A percentile compares a stretch with the other conserved stretches of the same genome.
Conservation (phyloP, 495 filamentous ascomycete genomes). For the Talaromyces borbonicus region DNA sequence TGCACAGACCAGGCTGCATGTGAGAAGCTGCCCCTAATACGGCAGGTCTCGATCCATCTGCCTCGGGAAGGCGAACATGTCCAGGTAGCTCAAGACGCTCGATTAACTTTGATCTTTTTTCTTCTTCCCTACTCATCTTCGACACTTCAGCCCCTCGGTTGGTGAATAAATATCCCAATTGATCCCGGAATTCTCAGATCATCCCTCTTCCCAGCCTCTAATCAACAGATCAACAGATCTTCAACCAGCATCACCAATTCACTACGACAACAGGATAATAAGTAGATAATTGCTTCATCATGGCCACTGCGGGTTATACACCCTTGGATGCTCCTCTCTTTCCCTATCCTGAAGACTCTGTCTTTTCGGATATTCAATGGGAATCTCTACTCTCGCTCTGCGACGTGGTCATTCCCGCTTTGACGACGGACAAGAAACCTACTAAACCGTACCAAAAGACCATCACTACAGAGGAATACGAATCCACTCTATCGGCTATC, state of each 20-base stretch:
- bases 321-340: slow-evolving; percentile 37
- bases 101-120: too few relatives aligned
- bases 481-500: slow-evolving; percentile 22
- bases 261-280: background rate
- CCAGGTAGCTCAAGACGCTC: too few relatives aligned
- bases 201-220: too few relatives aligned
- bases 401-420: slow-evolving; percentile 45
- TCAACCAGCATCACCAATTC: background rate
- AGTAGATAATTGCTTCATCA: background rate
- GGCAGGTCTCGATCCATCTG: too few relatives aligned
- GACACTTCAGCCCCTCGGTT: too few relatives aligned
- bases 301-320: slow-evolving; percentile 13
- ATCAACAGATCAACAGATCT: too few relatives aligned
- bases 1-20: too few relatives aligned
- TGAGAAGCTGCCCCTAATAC: too few relatives aligned
- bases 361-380: slow-evolving; percentile 46
- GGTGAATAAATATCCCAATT: too few relatives aligned
- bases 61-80: too few relatives aligned
- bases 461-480: slow-evolving; percentile 26
- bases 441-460: slow-evolving; percentile 19
- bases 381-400: slow-evolving; percentile 42
- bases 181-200: too few relatives aligned
- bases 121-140: too few relatives aligned
- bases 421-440: slow-evolving; percentile 22
- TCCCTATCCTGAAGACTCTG: slow-evolving; percentile 22